Conservation (phyloP, 2,329 filamentous ascomycete species). For the Paraphoma chrysanthemicola region DNA sequence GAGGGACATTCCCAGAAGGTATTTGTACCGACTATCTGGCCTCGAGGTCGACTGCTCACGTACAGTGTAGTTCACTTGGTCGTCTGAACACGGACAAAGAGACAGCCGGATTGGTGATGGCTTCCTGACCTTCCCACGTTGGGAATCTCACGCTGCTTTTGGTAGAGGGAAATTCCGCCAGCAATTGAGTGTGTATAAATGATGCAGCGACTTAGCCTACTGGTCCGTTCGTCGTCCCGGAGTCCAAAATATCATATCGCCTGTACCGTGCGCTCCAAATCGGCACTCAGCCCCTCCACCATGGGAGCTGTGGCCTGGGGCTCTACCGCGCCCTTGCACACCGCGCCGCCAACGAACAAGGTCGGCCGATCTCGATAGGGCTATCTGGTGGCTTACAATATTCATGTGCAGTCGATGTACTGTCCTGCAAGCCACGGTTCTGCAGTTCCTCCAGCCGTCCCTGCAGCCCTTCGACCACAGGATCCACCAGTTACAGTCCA, state of each 20-base stretch:
- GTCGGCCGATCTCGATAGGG: conserved; percentile 25
- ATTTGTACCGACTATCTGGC: conserved; percentile 47
- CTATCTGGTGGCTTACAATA: conserved; percentile 29
- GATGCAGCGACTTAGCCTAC: conserved; percentile 23
- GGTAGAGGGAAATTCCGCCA: conserved; percentile 26
- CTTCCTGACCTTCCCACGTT: conserved; percentile 41
- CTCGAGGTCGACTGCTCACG: conserved; percentile 45
- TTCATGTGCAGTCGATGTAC: conserved; percentile 32
- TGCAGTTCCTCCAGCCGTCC: conserved; percentile 30
- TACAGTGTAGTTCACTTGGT: conserved; percentile 38
- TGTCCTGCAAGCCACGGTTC: conserved; percentile 22
- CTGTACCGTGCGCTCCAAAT: conserved; percentile 38
- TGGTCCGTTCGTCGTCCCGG: conserved; percentile 31
- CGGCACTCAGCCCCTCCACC: conserved; percentile 33
- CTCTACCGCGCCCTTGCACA: conserved; percentile 30
- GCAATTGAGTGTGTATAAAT: conserved; percentile 27
- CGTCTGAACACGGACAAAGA: conserved; percentile 52
- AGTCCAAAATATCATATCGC: conserved; percentile 34
- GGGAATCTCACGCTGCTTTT: conserved; percentile 44
- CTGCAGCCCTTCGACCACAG: conserved; percentile 25
- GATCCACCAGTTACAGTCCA: conserved; percentile 25
- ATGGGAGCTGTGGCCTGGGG: conserved; percentile 23
- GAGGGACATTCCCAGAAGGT: conserved; percentile 39
- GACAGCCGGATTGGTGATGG: conserved; percentile 46
- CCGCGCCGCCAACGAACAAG: conserved; percentile 11